Conservation (phyloP, 1,284 basidiomycete genomes). For the Pascua sp. region DNA sequence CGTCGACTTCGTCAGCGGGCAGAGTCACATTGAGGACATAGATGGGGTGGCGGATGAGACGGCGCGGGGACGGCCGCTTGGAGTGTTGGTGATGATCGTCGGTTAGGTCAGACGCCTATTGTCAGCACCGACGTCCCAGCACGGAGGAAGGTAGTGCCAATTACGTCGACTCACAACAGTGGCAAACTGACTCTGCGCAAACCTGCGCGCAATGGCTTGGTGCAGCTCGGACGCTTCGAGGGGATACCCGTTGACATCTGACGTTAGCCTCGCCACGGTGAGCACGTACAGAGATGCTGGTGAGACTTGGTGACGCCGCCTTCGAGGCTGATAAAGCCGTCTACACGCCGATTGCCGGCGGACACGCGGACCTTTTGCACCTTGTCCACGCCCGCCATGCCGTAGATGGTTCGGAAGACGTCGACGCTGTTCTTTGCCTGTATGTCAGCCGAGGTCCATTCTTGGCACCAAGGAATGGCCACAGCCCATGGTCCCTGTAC, state of each 20-base stretch:
- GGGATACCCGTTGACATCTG: slow-evolving; percentile 79
- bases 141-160: too few species aligned
- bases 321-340: slow-evolving; percentile 76
- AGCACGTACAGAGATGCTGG: slow-evolving; percentile 71
- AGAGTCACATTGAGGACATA: slow-evolving; percentile 74
- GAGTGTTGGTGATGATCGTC: slow-evolving; percentile 3
- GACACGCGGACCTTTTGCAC: slow-evolving; percentile 62
- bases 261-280: slow-evolving; percentile 2
- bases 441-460: not conserved
- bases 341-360: slow-evolving; percentile 57
- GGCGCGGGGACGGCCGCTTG: slow-evolving; percentile 66
- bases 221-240: slow-evolving; percentile 63
- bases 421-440: slow-evolving; percentile 22
- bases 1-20: slow-evolving; percentile 65
- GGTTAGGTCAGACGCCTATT: slow-evolving; percentile 44
- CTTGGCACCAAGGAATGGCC: too few species aligned
- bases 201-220: slow-evolving; percentile 62
- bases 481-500: too few species aligned
- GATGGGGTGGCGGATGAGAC: slow-evolving; percentile 65
- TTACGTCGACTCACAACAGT: slow-evolving; percentile 10
- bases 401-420: slow-evolving; percentile 31
- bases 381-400: slow-evolving; percentile 41
- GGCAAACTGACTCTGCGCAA: slow-evolving; percentile 48
- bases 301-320: slow-evolving; percentile 70
- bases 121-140: slow-evolving; percentile 4